Conservation (phyloP, 1,284 basidiomycete genomes). For the Boletus semigastroideus region DNA sequence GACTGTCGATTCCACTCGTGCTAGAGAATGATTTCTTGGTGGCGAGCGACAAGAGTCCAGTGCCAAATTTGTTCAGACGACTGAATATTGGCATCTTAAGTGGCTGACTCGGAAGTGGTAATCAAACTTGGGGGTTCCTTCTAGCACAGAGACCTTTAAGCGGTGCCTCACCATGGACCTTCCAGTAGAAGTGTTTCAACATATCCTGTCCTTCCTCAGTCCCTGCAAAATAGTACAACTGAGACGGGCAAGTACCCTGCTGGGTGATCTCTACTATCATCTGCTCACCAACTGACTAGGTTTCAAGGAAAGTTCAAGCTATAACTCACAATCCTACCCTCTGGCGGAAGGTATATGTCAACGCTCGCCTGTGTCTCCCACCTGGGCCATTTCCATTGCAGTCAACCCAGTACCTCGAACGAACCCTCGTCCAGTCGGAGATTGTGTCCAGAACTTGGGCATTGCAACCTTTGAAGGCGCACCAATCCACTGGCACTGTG, state of each 20-base stretch:
- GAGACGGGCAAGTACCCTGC: not conserved
- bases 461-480: not conserved
- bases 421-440: not conserved
- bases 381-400: not conserved
- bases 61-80: slow-evolving; percentile 10
- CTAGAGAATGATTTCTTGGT: slow-evolving; percentile 13
- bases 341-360: not conserved
- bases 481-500: no score
- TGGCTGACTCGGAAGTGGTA: no score
- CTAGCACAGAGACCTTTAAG: no score
- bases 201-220: not conserved
- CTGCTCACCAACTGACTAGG: not conserved
- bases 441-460: not conserved
- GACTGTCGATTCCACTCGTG: slow-evolving; percentile 25
- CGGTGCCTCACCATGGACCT: not conserved
- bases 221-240: not conserved
- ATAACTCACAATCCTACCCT: not conserved
- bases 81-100: no score
- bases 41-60: slow-evolving; percentile 24
- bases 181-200: not conserved
- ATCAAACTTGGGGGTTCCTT: no score
- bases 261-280: not conserved
- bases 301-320: not conserved
- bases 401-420: not conserved
- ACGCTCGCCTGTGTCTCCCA: not conserved